phyloP scores from a whole-genome alignment of 768 basidiomycete genomes.

The Serendipita sp. region DNA sequence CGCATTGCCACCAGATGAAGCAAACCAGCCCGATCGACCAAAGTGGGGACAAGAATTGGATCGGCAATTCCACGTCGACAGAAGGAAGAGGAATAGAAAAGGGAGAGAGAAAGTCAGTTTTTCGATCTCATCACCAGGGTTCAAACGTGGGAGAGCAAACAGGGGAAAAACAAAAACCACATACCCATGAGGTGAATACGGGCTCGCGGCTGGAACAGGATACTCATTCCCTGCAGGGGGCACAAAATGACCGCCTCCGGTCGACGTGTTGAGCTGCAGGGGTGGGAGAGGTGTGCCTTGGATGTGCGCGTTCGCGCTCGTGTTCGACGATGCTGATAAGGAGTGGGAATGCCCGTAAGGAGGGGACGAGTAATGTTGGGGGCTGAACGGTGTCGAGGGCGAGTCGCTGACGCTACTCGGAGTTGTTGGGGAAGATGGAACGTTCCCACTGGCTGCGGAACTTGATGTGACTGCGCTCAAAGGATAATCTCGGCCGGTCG shows the following conservation, averaged over 20 bases:
- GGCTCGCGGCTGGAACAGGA: neutral
- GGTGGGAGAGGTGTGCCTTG: neutral
- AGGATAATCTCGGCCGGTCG: neutral
- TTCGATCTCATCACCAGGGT: neutral
- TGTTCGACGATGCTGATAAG: neutral
- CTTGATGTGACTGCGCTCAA: conserved; percentile 1
- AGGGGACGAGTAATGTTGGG: neutral
- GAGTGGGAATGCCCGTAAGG: conserved; percentile 5
- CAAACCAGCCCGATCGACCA: too few relatives aligned
- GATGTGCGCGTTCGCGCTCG: neutral
- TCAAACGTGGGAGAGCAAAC: neutral
- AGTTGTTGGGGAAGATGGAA: conserved; percentile 4
- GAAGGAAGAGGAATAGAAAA: neutral
- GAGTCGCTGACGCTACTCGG: conserved; percentile 5
- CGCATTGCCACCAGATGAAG: neutral
- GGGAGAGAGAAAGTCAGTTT: neutral
- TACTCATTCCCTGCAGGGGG: neutral
- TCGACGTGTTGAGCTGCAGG: neutral
- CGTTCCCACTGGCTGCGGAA: neutral
- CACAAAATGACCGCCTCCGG: neutral
- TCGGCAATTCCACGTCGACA: too few relatives aligned
- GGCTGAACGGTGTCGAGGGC: conserved; percentile 5
- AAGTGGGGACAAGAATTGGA: too few relatives aligned
- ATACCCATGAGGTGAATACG: neutral
- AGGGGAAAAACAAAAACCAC: too few relatives aligned